A percentile compares a stretch with the other conserved stretches of the same genome.
phyloP scores from a whole-genome alignment of 495 filamentous ascomycete genomes.

The Cairneyella variabilis region DNA sequence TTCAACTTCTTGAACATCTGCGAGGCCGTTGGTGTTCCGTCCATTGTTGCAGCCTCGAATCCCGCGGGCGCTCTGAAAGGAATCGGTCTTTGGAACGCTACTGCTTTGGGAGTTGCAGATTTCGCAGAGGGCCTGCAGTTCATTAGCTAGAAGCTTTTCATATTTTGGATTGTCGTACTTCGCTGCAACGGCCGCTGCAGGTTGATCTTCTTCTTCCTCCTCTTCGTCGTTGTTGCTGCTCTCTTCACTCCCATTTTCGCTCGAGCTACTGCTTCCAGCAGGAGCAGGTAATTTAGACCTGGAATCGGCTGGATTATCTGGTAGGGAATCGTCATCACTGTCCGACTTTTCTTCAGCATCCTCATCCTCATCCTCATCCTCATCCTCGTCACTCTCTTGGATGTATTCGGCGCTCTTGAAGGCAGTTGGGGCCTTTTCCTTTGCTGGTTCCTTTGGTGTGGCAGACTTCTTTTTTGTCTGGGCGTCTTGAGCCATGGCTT shows the following conservation, averaged over 20 bases:
- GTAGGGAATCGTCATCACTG: slow-evolving; percentile 19
- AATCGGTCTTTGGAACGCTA: slow-evolving; percentile 22
- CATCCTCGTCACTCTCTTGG: slow-evolving; percentile 17
- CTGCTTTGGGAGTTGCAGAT: background rate
- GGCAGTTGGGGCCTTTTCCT: background rate
- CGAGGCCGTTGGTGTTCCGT: slow-evolving; percentile 1
- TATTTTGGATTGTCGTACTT: too few relatives aligned
- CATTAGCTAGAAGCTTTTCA: background rate
- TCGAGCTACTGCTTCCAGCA: slow-evolving; percentile 24
- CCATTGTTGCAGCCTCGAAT: slow-evolving; percentile 29
- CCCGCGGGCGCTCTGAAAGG: slow-evolving; percentile 35
- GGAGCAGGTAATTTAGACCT: background rate
- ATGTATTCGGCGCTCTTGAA: slow-evolving; percentile 22
- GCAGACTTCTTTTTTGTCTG: slow-evolving; percentile 12
- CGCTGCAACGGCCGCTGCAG: slow-evolving; percentile 26
- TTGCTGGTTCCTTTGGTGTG: slow-evolving; percentile 2
- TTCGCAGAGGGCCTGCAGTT: slow-evolving; percentile 1
- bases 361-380: slow-evolving; percentile 2
- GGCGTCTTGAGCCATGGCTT: slow-evolving; percentile 11
- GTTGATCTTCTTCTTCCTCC: slow-evolving; percentile 11
- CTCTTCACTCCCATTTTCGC: slow-evolving; percentile 35
- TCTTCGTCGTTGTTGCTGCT: slow-evolving; percentile 23
- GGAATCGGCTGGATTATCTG: slow-evolving; percentile 3
- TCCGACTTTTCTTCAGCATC: slow-evolving; percentile 6
- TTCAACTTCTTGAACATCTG: slow-evolving; percentile 21